Percentiles rank a stretch among this genome's conserved stretches.
phyloP scores from a whole-genome alignment of 2,329 filamentous ascomycete species.

The Gremmenia infestans region DNA sequence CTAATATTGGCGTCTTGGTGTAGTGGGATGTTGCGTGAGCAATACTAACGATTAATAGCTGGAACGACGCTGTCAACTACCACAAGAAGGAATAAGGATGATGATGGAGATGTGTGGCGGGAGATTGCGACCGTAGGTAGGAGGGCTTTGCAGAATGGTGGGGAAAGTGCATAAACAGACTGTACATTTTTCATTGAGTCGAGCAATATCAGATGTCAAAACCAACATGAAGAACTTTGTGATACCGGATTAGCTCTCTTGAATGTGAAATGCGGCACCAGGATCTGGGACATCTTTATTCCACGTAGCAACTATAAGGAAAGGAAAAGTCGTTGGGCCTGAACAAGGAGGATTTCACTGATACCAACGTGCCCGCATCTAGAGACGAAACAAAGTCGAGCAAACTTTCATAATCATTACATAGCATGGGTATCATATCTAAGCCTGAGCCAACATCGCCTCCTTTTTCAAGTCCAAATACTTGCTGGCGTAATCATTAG shows the following conservation, averaged over 20 bases:
- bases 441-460: slow-evolving; percentile 20
- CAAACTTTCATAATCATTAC: no score
- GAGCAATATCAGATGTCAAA: slow-evolving; percentile 14
- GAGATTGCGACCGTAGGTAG: not conserved
- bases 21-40: not conserved
- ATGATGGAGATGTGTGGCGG: not conserved
- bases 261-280: not conserved
- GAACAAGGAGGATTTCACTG: no score
- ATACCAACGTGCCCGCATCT: no score
- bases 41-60: slow-evolving; percentile 48
- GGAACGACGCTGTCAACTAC: slow-evolving; percentile 94
- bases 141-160: not conserved
- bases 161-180: slow-evolving; percentile 9
- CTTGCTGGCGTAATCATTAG: slow-evolving; percentile 51
- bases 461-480: slow-evolving; percentile 46
- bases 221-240: not conserved
- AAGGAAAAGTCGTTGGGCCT: no score
- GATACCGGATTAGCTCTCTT: no score
- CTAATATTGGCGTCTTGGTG: slow-evolving; percentile 2
- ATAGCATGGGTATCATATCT: slow-evolving; percentile 20
- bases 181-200: slow-evolving; percentile 25
- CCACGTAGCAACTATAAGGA: no score
- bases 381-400: no score
- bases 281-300: not conserved
- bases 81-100: slow-evolving; percentile 55